These are phyloP conservation scores for Candida germanica DNA, from an alignment of 805 yeast genomes.

Conservation along the genomic window DNA sequence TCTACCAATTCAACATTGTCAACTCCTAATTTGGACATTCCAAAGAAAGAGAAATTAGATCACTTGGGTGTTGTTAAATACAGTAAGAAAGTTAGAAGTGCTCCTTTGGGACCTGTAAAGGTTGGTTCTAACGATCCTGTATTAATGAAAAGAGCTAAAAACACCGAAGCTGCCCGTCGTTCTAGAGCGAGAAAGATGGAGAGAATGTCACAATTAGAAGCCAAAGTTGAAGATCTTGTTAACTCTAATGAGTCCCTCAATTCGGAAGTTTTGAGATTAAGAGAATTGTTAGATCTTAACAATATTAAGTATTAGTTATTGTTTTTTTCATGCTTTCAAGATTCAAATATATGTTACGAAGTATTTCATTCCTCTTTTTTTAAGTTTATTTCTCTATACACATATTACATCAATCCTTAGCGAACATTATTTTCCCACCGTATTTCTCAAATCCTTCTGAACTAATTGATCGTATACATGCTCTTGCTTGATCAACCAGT, in stretches of 20 bases:
- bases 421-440: constrained; percentile 7
- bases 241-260: constrained; percentile 57
- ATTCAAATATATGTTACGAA: too few species aligned
- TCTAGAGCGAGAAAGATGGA: constrained; percentile 91
- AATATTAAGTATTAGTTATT: constrained; percentile 15
- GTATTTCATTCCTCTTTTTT: too few species aligned
- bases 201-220: constrained; percentile 80
- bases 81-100: constrained; percentile 70
- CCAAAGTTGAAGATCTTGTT: constrained; percentile 63
- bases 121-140: constrained; percentile 60
- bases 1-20: constrained; percentile 28
- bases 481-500: constrained; percentile 48
- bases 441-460: constrained; percentile 1
- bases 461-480: constrained; percentile 16
- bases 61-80: constrained; percentile 73
- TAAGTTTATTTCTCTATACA: not conserved
- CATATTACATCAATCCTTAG: too few species aligned
- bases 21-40: constrained; percentile 29
- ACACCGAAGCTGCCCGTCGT: constrained; percentile 97
- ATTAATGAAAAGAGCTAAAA: constrained; percentile 86
- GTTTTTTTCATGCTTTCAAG: not conserved
- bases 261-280: constrained; percentile 61
- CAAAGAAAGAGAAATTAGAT: constrained; percentile 45
- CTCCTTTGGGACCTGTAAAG: constrained; percentile 70
- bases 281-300: constrained; percentile 39